Evolutionary conservation across 495 filamentous ascomycete species (phyloP).

Genomic region (Hypoxylon fragiforme): DNA sequence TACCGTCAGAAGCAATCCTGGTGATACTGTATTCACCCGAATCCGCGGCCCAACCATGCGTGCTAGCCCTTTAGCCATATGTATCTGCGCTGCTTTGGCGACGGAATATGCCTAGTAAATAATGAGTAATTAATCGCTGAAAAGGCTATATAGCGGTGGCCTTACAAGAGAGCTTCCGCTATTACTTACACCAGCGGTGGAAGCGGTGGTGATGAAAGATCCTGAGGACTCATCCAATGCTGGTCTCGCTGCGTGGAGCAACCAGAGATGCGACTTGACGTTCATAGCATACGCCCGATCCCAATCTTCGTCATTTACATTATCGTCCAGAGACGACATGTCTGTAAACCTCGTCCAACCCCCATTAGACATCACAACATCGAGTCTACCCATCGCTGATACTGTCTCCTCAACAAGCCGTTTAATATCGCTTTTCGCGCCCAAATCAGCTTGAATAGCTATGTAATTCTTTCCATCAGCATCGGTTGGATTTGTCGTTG

Average conservation of each 20-base stretch:
- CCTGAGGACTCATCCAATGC: constrained; percentile 51
- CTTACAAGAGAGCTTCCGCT: constrained; percentile 52
- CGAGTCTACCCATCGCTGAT: constrained; percentile 49
- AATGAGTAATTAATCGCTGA: not conserved
- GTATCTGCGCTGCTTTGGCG: constrained; percentile 58
- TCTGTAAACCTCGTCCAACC: constrained; percentile 53
- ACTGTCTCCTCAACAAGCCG: constrained; percentile 48
- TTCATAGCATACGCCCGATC: constrained; percentile 58
- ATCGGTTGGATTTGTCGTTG: constrained; percentile 16
- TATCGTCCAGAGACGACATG: constrained; percentile 54
- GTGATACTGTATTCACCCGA: constrained; percentile 55
- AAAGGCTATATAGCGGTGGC: not conserved
- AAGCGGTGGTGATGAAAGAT: constrained; percentile 55
- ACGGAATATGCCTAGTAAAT: constrained; percentile 47
- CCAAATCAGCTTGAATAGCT: constrained; percentile 53
- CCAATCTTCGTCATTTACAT: constrained; percentile 57
- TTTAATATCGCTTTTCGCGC: constrained; percentile 41
- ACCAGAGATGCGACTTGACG: constrained; percentile 58
- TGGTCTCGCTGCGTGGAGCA: constrained; percentile 50
- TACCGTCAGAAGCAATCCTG: constrained; percentile 54
- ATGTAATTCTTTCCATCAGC: constrained; percentile 32
- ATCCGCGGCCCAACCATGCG: constrained; percentile 52
- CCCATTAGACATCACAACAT: constrained; percentile 58
- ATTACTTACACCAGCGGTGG: constrained; percentile 54
- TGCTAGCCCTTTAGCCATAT: constrained; percentile 54